Evolutionary conservation across 2,329 filamentous ascomycete genomes (phyloP).

Genomic region (Fusarium domesticum): DNA sequence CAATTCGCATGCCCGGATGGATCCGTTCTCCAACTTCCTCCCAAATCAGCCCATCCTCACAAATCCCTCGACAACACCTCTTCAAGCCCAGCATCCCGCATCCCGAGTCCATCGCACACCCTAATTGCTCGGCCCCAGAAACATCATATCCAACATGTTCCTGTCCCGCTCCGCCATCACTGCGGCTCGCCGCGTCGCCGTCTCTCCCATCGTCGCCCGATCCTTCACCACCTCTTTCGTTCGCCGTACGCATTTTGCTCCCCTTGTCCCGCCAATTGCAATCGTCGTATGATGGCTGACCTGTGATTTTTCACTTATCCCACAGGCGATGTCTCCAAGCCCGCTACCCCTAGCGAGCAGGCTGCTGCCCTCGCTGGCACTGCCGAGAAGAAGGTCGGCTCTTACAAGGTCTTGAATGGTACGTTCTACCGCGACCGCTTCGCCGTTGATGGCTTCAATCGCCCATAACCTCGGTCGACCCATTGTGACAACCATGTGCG

Average conservation of each 20-base stretch:
- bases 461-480: slow-evolving; percentile 26
- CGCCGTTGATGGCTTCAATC: slow-evolving; percentile 12
- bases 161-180: slow-evolving; percentile 61
- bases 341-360: slow-evolving; percentile 36
- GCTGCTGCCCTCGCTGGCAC: slow-evolving; percentile 37
- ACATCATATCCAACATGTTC: slow-evolving; percentile 45
- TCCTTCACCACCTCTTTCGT: slow-evolving; percentile 58
- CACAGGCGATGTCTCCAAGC: slow-evolving; percentile 40
- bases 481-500: slow-evolving; percentile 14
- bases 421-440: slow-evolving; percentile 30
- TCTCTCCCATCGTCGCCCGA: slow-evolving; percentile 53
- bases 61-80: slow-evolving; percentile 45
- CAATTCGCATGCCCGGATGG: slow-evolving; percentile 35
- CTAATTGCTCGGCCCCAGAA: slow-evolving; percentile 23
- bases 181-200: slow-evolving; percentile 57
- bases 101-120: slow-evolving; percentile 21
- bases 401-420: slow-evolving; percentile 49
- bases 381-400: slow-evolving; percentile 45
- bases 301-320: slow-evolving; percentile 18
- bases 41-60: slow-evolving; percentile 47
- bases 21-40: slow-evolving; percentile 33
- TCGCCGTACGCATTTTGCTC: slow-evolving; percentile 51
- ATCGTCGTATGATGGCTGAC: slow-evolving; percentile 34
- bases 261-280: slow-evolving; percentile 23
- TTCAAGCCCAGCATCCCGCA: slow-evolving; percentile 19